A percentile compares a stretch with the other conserved stretches of the same genome.
Conservation (phyloP, 2,329 filamentous ascomycete genomes). For the Paecilomyces sp. region DNA sequence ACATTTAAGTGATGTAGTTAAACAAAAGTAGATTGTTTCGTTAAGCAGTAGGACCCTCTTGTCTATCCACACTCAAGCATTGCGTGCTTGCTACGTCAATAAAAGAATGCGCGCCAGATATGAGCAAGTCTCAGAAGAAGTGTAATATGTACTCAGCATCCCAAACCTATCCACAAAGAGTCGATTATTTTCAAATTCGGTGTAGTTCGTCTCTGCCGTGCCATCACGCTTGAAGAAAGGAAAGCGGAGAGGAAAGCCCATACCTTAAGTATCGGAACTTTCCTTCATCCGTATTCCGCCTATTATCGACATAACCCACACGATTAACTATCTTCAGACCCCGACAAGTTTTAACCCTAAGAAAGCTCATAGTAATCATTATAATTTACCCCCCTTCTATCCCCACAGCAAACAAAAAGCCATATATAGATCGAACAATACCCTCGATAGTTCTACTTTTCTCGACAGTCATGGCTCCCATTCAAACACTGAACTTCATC, state of each 20-base stretch:
- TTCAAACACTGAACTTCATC: slow-evolving; percentile 74
- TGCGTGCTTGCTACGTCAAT: too few relatives aligned
- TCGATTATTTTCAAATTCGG: too few relatives aligned
- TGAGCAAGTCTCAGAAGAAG: too few relatives aligned
- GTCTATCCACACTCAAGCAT: background rate
- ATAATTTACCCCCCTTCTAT: background rate
- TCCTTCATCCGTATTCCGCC: background rate
- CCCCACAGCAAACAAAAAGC: background rate
- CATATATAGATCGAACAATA: background rate
- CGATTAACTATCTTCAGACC: background rate
- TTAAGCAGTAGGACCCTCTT: background rate
- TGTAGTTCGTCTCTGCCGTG: background rate
- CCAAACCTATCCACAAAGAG: too few relatives aligned
- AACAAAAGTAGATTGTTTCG: background rate
- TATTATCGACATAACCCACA: background rate
- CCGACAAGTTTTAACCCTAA: too few relatives aligned
- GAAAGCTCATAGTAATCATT: too few relatives aligned
- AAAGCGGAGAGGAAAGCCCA: background rate
- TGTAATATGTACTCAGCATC: too few relatives aligned
- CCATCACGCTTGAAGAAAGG: background rate
- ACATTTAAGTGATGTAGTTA: background rate
- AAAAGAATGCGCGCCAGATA: too few relatives aligned
- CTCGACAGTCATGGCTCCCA: slow-evolving; percentile 12
- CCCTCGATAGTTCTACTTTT: background rate
- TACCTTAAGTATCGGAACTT: background rate